Conservation (phyloP, 2,329 filamentous ascomycete genomes). For the Pseudogymnoascus sp. region DNA sequence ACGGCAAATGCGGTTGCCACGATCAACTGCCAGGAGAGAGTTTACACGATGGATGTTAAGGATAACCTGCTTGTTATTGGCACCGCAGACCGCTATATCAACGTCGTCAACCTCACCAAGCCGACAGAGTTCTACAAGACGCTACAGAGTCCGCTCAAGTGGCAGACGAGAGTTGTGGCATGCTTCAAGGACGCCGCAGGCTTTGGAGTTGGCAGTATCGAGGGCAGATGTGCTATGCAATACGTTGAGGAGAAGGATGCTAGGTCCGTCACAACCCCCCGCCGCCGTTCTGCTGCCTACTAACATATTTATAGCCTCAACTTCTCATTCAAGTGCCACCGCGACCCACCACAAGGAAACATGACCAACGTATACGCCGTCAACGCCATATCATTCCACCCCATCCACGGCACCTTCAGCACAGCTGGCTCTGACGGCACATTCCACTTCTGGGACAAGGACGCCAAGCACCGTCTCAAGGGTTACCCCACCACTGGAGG, state of each 20-base stretch:
- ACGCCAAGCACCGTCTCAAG: conserved; percentile 81
- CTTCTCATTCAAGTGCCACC: conserved; percentile 99
- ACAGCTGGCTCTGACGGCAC: conserved; percentile 93
- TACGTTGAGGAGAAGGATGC: conserved; percentile 96
- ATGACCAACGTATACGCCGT: conserved; percentile 86
- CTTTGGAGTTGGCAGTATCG: conserved; percentile 92
- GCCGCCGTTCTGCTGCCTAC: conserved; percentile 12
- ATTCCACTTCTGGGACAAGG: conserved; percentile 95
- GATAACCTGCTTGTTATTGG: conserved; percentile 84
- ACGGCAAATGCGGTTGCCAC: conserved; percentile 56
- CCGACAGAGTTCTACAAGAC: conserved; percentile 93
- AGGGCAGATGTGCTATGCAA: conserved; percentile 94
- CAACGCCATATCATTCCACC: conserved; percentile 97
- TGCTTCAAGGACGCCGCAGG: conserved; percentile 89
- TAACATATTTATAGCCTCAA: conserved; percentile 53
- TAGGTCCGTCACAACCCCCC: conserved; percentile 39
- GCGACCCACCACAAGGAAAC: conserved; percentile 67
- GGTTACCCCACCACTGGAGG: conserved; percentile 80
- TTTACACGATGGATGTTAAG: conserved; percentile 88
- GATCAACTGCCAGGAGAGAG: conserved; percentile 63
- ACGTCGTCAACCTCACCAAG: conserved; percentile 84
- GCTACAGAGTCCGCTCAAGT: conserved; percentile 91
- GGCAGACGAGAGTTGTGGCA: conserved; percentile 91
- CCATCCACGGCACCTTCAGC: conserved; percentile 93
- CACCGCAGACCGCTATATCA: conserved; percentile 92